Percentiles rank a stretch among this genome's conserved stretches.
These are phyloP conservation scores for Whalleya microplaca DNA, from an alignment of 2,329 filamentous ascomycete species.

Conservation along the genomic window DNA sequence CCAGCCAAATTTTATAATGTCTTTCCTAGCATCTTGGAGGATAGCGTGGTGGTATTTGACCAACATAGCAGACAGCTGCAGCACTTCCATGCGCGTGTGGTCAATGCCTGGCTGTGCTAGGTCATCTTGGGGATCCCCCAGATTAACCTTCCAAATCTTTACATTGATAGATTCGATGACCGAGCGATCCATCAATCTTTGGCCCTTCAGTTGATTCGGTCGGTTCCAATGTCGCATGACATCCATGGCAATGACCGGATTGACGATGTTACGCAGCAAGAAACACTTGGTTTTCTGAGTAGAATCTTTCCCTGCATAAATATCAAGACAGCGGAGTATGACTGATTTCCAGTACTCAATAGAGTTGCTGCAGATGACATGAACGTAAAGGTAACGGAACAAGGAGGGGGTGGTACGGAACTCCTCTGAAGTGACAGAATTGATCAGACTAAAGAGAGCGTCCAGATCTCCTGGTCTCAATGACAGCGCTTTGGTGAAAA, in stretches of 20 bases:
- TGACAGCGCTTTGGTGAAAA: constrained; percentile 80
- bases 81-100: constrained; percentile 91
- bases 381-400: constrained; percentile 80
- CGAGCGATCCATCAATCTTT: constrained; percentile 79
- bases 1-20: constrained; percentile 99
- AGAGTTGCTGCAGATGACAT: constrained; percentile 82
- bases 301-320: constrained; percentile 78
- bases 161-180: constrained; percentile 90
- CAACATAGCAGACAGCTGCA: constrained; percentile 92
- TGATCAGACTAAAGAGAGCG: constrained; percentile 81
- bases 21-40: constrained; percentile 89
- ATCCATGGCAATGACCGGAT: constrained; percentile 96
- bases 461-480: constrained; percentile 78
- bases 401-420: constrained; percentile 77
- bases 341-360: constrained; percentile 84
- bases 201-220: constrained; percentile 58
- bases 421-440: constrained; percentile 81
- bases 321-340: constrained; percentile 82
- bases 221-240: constrained; percentile 81
- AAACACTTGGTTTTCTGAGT: constrained; percentile 93
- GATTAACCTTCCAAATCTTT: constrained; percentile 90
- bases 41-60: constrained; percentile 92
- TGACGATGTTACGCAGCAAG: constrained; percentile 87
- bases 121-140: constrained; percentile 82
- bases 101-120: constrained; percentile 84